Conservation (phyloP, 352 stramenopile genomes). For the Globisporangium viniferum region DNA sequence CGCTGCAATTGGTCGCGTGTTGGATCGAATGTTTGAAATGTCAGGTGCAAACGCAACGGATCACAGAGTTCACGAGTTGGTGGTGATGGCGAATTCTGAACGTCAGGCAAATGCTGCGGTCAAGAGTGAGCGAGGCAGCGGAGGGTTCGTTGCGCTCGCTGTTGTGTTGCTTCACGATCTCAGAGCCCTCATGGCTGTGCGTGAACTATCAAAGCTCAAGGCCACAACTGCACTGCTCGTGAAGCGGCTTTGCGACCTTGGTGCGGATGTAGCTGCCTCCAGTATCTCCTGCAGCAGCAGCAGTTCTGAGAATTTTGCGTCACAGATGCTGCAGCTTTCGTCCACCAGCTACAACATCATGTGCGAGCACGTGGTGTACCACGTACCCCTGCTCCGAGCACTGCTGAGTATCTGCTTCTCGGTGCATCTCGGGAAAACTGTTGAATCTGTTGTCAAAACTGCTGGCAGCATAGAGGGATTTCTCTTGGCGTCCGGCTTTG, state of each 20-base stretch:
- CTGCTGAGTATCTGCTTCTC: slow-evolving; percentile 43
- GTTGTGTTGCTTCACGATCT: slow-evolving; percentile 35
- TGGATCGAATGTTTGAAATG: slow-evolving; percentile 17
- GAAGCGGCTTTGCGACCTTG: slow-evolving; percentile 38
- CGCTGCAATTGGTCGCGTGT: slow-evolving; percentile 26
- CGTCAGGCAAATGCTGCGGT: not conserved
- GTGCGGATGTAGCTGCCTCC: not conserved
- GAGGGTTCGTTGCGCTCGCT: slow-evolving; percentile 29
- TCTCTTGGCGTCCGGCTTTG: slow-evolving; percentile 38
- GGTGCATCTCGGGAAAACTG: slow-evolving; percentile 17
- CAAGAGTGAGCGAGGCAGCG: not conserved
- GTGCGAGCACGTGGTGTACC: slow-evolving; percentile 68
- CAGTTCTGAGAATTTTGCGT: not conserved
- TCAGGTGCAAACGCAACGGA: slow-evolving; percentile 17
- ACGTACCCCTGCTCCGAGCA: slow-evolving; percentile 46
- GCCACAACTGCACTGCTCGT: slow-evolving; percentile 35
- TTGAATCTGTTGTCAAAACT: slow-evolving; percentile 28
- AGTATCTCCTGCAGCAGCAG: not conserved
- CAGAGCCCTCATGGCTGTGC: slow-evolving; percentile 22
- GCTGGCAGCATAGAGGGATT: slow-evolving; percentile 37
- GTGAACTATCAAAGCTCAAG: slow-evolving; percentile 42
- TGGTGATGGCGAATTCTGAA: too few relatives aligned
- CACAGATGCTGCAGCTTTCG: slow-evolving; percentile 15
- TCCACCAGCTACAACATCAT: slow-evolving; percentile 41
- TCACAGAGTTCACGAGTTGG: slow-evolving; percentile 14